phyloP scores from a whole-genome alignment of 1,139 yeast genomes.

The Citeromyces hawaiiensis region DNA sequence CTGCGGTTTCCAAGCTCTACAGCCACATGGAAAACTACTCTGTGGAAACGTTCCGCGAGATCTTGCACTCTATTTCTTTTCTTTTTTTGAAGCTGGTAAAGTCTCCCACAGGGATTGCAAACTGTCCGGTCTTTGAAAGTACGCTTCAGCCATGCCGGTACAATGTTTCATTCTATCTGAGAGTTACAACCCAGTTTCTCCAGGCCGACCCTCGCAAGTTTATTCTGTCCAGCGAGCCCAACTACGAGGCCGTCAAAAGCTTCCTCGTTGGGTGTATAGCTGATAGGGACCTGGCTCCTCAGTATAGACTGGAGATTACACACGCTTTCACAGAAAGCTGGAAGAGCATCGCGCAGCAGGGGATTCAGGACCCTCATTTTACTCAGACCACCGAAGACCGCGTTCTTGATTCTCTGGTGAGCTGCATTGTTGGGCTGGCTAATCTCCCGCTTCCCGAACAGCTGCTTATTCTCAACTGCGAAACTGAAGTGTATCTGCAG shows the following conservation, averaged over 20 bases:
- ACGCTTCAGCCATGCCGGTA: constrained; percentile 22
- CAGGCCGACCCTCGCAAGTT: constrained; percentile 36
- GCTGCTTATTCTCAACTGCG: constrained; percentile 32
- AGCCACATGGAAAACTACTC: constrained; percentile 41
- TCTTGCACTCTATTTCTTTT: constrained; percentile 30
- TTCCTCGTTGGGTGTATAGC: constrained; percentile 33
- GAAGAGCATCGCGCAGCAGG: constrained; percentile 29
- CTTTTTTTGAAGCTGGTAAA: constrained; percentile 21
- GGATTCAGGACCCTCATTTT: constrained; percentile 18
- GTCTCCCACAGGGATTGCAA: constrained; percentile 6
- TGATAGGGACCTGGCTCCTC: constrained; percentile 22
- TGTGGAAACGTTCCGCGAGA: constrained; percentile 28
- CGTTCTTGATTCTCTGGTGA: constrained; percentile 23
- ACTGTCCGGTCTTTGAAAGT: constrained; percentile 9
- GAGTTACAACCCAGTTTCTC: constrained; percentile 28
- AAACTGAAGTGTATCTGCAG: constrained; percentile 54
- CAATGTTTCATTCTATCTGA: constrained; percentile 27
- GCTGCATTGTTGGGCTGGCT: constrained; percentile 21
- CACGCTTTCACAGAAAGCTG: constrained; percentile 36
- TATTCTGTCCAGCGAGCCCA: constrained; percentile 21
- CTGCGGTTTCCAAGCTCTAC: not conserved
- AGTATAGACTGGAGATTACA: constrained; percentile 32
- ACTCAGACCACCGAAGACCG: constrained; percentile 18
- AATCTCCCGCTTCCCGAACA: constrained; percentile 27
- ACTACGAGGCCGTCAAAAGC: constrained; percentile 32